Evolutionary conservation across 2,329 filamentous ascomycete genomes (phyloP).

Genomic region (Botrytis hyacinthi): DNA sequence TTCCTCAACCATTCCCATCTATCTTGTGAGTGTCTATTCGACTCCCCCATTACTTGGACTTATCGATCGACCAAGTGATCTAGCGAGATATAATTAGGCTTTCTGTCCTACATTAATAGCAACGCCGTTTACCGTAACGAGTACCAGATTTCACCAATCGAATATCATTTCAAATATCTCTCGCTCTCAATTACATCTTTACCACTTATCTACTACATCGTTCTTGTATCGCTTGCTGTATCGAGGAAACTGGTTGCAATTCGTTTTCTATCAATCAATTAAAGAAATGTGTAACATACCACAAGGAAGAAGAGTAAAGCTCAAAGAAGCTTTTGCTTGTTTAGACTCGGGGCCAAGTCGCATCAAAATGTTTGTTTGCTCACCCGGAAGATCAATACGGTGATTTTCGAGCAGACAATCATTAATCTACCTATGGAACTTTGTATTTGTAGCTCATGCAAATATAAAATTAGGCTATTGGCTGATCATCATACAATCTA

Average conservation of each 20-base stretch:
- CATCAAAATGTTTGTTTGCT: slow-evolving; percentile 9
- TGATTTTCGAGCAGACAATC: neutral
- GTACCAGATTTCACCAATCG: neutral
- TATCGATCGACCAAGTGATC: neutral
- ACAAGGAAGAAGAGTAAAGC: neutral
- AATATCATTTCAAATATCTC: neutral
- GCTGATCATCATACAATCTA: neutral
- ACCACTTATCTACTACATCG: neutral
- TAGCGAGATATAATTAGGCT: neutral
- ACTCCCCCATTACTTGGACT: neutral
- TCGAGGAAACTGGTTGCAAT: neutral
- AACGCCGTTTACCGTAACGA: neutral
- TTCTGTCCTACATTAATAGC: neutral
- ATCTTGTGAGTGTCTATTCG: neutral
- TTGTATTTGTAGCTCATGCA: neutral
- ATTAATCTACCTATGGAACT: neutral
- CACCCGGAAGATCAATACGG: neutral
- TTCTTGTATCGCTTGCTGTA: neutral
- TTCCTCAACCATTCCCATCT: neutral
- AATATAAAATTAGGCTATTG: neutral
- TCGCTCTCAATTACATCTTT: neutral
- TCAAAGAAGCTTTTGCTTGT: neutral
- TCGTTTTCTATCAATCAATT: neutral
- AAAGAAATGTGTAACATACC: neutral
- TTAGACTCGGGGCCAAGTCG: neutral